Percentiles rank a stretch among this genome's conserved stretches.
Evolutionary conservation across 78 protist species (phyloP).

Genomic region (Dictyostelium capitatum): DNA sequence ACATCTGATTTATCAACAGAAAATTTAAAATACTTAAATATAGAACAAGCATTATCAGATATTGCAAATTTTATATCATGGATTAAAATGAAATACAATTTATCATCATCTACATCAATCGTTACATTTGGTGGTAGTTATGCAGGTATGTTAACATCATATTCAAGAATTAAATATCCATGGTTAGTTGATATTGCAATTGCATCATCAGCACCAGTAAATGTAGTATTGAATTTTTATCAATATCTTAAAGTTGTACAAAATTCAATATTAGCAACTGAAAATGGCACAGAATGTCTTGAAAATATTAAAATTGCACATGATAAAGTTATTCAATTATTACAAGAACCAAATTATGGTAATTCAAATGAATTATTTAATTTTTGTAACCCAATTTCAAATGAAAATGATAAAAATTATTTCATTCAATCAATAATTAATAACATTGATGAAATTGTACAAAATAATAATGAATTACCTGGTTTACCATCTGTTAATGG

Average conservation of each 20-base stretch:
- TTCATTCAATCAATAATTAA: conserved; percentile 45
- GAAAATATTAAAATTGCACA: conserved; percentile 43
- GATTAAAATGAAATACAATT: neutral
- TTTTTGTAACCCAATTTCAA: conserved; percentile 28
- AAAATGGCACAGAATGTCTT: conserved; percentile 67
- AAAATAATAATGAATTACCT: conserved; percentile 62
- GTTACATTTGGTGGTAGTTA: conserved; percentile 85
- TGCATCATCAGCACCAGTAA: conserved; percentile 83
- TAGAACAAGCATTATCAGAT: conserved; percentile 59
- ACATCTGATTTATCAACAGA: conserved; percentile 51
- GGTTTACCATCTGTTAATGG: too few species aligned
- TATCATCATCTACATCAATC: neutral
- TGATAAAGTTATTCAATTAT: conserved; percentile 15
- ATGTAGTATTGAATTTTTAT: conserved; percentile 61
- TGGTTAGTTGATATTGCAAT: conserved; percentile 18
- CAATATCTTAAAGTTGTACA: conserved; percentile 77
- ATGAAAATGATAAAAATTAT: conserved; percentile 44
- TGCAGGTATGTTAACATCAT: conserved; percentile 75
- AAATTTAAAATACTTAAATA: conserved; percentile 24
- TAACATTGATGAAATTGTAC: conserved; percentile 38
- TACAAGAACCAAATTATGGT: neutral
- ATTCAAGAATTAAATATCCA: conserved; percentile 65
- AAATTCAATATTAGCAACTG: conserved; percentile 10
- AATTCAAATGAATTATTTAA: conserved; percentile 23
- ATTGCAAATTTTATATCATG: conserved; percentile 22